phyloP scores from a whole-genome alignment of 768 basidiomycete species.

The Pulveroboletus sp. region DNA sequence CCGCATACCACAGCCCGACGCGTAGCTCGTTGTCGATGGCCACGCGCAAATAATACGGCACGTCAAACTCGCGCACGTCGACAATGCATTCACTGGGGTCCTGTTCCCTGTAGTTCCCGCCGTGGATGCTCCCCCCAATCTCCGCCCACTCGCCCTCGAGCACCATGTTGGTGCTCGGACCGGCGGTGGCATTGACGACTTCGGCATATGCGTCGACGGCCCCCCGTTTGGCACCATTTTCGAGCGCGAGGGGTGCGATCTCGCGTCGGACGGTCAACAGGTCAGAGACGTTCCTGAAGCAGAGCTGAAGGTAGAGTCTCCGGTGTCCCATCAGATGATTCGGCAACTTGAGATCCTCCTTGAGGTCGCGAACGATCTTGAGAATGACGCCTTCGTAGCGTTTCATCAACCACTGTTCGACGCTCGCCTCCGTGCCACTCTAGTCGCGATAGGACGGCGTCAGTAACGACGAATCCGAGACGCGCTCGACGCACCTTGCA shows the following conservation, averaged over 20 bases:
- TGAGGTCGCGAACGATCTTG: conserved; percentile 74
- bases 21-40: conserved; percentile 98
- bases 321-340: conserved; percentile 97
- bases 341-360: conserved; percentile 92
- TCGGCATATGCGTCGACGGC: conserved; percentile 98
- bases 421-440: conserved; percentile 80
- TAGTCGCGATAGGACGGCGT: conserved; percentile 33
- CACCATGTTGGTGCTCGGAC: conserved; percentile 62
- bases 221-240: conserved; percentile 88
- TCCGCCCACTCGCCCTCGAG: conserved; percentile 63
- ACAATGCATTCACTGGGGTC: conserved; percentile 92
- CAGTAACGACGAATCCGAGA: conserved; percentile 16
- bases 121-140: conserved; percentile 37
- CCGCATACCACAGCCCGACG: conserved; percentile 95
- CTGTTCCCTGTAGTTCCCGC: conserved; percentile 47
- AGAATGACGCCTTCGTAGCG: conserved; percentile 84
- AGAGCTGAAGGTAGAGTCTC: conserved; percentile 81
- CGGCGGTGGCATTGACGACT: conserved; percentile 77
- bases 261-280: conserved; percentile 85
- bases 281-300: conserved; percentile 91
- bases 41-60: conserved; percentile 97
- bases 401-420: conserved; percentile 95
- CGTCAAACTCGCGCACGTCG: conserved; percentile 94
- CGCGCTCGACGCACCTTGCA: conserved; percentile 62
- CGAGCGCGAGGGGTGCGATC: conserved; percentile 80